A percentile compares a stretch with the other conserved stretches of the same genome.
phyloP scores from a whole-genome alignment of 169 alveolate species.

The Amoebophrya sp. region DNA sequence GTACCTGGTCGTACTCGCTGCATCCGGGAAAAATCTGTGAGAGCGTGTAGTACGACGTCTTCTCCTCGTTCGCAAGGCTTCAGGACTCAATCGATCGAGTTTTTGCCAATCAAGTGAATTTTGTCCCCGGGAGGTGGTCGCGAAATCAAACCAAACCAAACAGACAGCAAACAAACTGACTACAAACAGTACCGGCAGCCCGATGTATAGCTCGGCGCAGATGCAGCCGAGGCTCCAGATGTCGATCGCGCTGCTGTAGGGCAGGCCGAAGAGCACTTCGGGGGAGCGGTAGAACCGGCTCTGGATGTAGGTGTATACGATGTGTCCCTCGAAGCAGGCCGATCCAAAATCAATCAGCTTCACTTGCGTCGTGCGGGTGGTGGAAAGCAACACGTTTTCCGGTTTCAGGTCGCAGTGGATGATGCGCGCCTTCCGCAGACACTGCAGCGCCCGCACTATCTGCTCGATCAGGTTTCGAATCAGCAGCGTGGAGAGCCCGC shows the following conservation, averaged over 20 bases:
- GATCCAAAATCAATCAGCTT: constrained; percentile 67
- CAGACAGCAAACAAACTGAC: no score
- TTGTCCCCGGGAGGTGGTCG: no score
- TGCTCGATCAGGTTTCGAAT: constrained; percentile 50
- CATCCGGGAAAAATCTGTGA: neutral
- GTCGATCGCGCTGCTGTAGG: constrained; percentile 93
- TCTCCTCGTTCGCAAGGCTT: no score
- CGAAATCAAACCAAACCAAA: no score
- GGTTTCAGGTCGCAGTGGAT: constrained; percentile 74
- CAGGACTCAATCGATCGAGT: no score
- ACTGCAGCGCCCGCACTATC: constrained; percentile 45
- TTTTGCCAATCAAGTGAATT: no score
- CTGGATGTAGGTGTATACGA: constrained; percentile 53
- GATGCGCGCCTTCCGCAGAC: constrained; percentile 44
- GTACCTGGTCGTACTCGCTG: neutral
- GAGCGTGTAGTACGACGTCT: no score
- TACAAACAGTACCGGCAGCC: constrained; percentile 30
- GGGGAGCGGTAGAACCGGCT: constrained; percentile 63
- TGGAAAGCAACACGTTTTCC: constrained; percentile 55
- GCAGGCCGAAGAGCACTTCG: constrained; percentile 37
- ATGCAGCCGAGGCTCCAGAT: constrained; percentile 96
- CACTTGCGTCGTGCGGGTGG: constrained; percentile 41
- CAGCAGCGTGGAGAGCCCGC: constrained; percentile 43
- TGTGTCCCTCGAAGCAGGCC: constrained; percentile 42
- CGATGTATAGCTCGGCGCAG: constrained; percentile 73